Evolutionary conservation across 2,329 filamentous ascomycete species (phyloP).

Genomic region (Sarocladium brachiariae): DNA sequence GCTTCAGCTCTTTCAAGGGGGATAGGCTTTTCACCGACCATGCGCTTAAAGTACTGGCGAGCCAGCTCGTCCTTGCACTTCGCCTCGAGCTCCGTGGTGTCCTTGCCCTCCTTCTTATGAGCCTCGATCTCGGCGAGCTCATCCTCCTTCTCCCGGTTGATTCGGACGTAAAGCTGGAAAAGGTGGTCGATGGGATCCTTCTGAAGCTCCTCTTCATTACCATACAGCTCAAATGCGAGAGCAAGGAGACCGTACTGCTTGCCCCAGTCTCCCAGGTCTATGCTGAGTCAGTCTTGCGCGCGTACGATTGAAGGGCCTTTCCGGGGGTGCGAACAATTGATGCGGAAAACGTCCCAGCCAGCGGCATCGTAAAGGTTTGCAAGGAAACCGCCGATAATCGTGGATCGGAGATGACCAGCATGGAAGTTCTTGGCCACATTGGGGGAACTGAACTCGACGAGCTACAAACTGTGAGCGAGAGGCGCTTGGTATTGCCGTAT

Average conservation of each 20-base stretch:
- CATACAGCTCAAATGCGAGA: constrained; percentile 68
- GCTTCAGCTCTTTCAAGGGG: background rate
- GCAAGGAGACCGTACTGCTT: constrained; percentile 70
- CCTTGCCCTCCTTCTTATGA: constrained; percentile 46
- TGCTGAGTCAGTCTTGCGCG: background rate
- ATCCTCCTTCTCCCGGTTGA: constrained; percentile 58
- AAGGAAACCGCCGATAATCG: constrained; percentile 73
- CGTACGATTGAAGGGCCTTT: background rate
- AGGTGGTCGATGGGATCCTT: constrained; percentile 75
- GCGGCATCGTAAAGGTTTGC: constrained; percentile 63
- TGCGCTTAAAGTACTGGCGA: constrained; percentile 63
- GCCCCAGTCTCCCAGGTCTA: constrained; percentile 72
- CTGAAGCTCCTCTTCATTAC: constrained; percentile 62
- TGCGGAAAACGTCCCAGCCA: constrained; percentile 66
- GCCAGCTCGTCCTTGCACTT: constrained; percentile 66
- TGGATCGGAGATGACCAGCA: constrained; percentile 69
- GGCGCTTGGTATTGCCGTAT: background rate
- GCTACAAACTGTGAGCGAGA: constrained; percentile 19
- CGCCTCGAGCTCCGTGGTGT: constrained; percentile 40
- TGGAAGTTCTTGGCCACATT: constrained; percentile 86
- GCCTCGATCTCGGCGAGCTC: constrained; percentile 62
- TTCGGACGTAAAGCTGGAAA: constrained; percentile 74
- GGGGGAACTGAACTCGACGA: constrained; percentile 78
- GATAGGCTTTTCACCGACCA: constrained; percentile 27
- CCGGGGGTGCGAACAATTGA: constrained; percentile 45